Conservation (phyloP, 371 early-diverging fungal genomes). For the Circinella minor region DNA sequence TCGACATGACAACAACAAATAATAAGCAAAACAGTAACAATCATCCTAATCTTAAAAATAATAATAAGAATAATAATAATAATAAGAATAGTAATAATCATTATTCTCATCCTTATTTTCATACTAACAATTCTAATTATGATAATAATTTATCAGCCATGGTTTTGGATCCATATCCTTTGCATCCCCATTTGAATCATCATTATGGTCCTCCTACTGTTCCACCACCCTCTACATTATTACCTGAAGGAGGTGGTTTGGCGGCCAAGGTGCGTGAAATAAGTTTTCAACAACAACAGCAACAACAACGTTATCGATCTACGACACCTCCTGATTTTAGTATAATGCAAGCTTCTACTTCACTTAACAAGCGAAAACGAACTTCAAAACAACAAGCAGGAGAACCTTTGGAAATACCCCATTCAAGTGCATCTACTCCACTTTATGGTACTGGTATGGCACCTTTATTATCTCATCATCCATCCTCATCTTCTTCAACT, state of each 20-base stretch:
- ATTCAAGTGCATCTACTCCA: constrained; percentile 45
- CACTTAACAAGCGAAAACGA: constrained; percentile 36
- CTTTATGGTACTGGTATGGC: constrained; percentile 16
- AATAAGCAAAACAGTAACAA: too few species aligned
- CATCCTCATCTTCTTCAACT: constrained; percentile 17
- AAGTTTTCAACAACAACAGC: constrained; percentile 18
- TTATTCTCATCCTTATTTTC: constrained; percentile 9
- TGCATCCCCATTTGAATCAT: constrained; percentile 7
- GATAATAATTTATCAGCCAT: neutral
- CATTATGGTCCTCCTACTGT: constrained; percentile 6
- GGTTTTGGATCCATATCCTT: neutral
- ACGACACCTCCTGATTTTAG: constrained; percentile 32
- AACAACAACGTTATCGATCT: constrained; percentile 7
- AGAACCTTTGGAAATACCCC: constrained; percentile 2
- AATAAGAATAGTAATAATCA: neutral
- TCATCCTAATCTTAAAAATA: too few species aligned
- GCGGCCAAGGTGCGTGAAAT: constrained; percentile 49
- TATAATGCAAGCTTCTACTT: constrained; percentile 34
- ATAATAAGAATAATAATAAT: too few species aligned
- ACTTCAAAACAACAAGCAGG: constrained; percentile 9
- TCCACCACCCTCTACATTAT: neutral
- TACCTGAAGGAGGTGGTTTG: constrained; percentile 27
- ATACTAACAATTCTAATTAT: neutral
- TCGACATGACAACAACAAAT: too few species aligned
- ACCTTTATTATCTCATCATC: constrained; percentile 18